Conservation (phyloP, 2,329 filamentous ascomycete genomes). For the Pseudopithomyces chartarum region DNA sequence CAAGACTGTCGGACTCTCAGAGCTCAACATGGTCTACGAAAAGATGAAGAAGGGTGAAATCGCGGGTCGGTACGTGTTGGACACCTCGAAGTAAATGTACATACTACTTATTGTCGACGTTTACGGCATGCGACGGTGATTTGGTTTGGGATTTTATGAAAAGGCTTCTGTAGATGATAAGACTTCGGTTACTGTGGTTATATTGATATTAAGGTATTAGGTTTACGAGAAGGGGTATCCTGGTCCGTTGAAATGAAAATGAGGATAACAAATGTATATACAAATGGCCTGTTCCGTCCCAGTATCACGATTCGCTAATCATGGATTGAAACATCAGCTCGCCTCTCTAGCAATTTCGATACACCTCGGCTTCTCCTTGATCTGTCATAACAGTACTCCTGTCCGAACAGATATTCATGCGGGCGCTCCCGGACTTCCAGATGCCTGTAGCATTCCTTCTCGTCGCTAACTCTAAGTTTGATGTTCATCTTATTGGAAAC, state of each 20-base stretch:
- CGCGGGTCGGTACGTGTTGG: constrained; percentile 79
- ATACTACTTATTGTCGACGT: not conserved
- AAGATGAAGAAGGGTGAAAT: constrained; percentile 70
- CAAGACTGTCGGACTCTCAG: constrained; percentile 80
- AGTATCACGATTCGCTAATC: too few species aligned
- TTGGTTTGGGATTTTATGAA: not conserved
- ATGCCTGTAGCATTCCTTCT: too few species aligned
- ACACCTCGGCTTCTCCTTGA: too few species aligned
- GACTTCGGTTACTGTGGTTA: not conserved
- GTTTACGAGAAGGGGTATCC: not conserved
- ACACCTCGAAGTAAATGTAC: constrained; percentile 56
- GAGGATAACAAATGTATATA: too few species aligned
- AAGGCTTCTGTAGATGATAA: not conserved
- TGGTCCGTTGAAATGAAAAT: not conserved
- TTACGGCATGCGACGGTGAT: not conserved
- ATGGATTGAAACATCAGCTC: too few species aligned
- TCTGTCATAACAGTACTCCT: too few species aligned
- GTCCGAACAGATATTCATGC: too few species aligned
- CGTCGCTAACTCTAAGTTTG: not conserved
- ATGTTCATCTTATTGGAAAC: not conserved
- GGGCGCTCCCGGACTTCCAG: too few species aligned
- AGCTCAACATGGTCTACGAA: constrained; percentile 81
- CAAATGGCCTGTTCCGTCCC: too few species aligned
- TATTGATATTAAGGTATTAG: not conserved
- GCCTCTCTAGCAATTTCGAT: too few species aligned